These are phyloP conservation scores for Cerrena zonata DNA, from an alignment of 1,284 basidiomycete species.

Conservation along the genomic window DNA sequence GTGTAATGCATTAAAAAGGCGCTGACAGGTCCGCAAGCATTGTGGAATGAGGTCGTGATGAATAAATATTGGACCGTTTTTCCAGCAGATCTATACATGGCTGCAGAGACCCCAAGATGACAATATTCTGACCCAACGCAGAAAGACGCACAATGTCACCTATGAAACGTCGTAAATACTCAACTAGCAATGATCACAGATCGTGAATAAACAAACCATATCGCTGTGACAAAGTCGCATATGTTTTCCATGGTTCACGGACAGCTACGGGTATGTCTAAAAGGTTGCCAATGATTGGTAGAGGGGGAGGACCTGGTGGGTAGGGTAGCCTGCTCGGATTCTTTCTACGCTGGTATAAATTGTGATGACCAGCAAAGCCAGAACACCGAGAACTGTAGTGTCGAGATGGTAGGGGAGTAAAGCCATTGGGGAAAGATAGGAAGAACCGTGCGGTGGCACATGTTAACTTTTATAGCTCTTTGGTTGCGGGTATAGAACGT, in stretches of 20 bases:
- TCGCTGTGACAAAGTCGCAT: constrained; percentile 5
- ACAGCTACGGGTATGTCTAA: constrained; percentile 5
- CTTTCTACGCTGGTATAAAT: not conserved
- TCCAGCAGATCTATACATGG: constrained; percentile 16
- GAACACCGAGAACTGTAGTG: not conserved
- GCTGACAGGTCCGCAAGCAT: constrained; percentile 2
- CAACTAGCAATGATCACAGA: not conserved
- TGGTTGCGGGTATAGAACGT: constrained; percentile 1
- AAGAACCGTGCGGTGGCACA: not conserved
- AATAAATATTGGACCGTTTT: constrained; percentile 14
- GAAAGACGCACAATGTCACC: constrained; percentile 13
- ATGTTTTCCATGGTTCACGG: constrained; percentile 7
- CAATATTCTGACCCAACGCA: constrained; percentile 9
- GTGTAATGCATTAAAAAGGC: not conserved
- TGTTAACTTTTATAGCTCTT: not conserved
- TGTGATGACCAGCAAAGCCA: not conserved
- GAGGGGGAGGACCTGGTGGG: constrained; percentile 10
- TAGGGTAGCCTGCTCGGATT: constrained; percentile 2
- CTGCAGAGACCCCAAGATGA: constrained; percentile 13
- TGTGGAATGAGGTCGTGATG: constrained; percentile 7
- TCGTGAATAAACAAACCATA: constrained; percentile 8
- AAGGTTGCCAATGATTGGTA: constrained; percentile 12
- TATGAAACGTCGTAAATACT: not conserved
- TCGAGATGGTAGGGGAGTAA: not conserved
- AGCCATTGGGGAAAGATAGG: not conserved